Percentiles rank a stretch among this genome's conserved stretches.
Evolutionary conservation across 441 rosid genomes (phyloP).

Genomic region (Manihot esculenta): DNA sequence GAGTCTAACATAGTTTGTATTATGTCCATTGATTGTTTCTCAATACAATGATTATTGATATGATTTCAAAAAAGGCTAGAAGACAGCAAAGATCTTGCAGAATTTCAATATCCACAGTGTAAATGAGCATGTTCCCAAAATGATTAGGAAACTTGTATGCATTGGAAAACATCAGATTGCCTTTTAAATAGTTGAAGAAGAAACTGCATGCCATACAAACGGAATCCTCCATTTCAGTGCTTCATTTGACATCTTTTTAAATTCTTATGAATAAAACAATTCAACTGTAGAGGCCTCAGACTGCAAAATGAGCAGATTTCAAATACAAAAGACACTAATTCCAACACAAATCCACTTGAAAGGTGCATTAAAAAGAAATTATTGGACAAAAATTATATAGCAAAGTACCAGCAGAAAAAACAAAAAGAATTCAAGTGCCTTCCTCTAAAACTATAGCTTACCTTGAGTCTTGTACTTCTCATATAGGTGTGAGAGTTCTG

Average conservation of each 20-base stretch:
- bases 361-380: conserved; percentile 5
- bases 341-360: background rate
- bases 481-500: conserved; percentile 75
- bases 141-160: background rate
- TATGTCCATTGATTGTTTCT: background rate
- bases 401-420: background rate
- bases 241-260: background rate
- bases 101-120: background rate
- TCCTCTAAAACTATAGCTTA: conserved; percentile 18
- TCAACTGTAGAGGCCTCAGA: background rate
- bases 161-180: background rate
- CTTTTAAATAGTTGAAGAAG: too few species aligned
- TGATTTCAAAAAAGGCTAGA: background rate
- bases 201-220: background rate
- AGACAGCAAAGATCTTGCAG: background rate
- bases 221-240: background rate
- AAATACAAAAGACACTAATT: conserved; percentile 1
- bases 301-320: background rate
- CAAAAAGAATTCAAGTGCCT: background rate
- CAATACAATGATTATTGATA: background rate
- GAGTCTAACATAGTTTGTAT: too few species aligned
- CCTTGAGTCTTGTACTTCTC: conserved; percentile 80
- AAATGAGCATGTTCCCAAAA: background rate
- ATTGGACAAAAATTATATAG: conserved; percentile 34
- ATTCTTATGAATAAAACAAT: background rate